Evolutionary conservation across 2,329 filamentous ascomycete genomes (phyloP).

Genomic region (Pyricularia grisea): DNA sequence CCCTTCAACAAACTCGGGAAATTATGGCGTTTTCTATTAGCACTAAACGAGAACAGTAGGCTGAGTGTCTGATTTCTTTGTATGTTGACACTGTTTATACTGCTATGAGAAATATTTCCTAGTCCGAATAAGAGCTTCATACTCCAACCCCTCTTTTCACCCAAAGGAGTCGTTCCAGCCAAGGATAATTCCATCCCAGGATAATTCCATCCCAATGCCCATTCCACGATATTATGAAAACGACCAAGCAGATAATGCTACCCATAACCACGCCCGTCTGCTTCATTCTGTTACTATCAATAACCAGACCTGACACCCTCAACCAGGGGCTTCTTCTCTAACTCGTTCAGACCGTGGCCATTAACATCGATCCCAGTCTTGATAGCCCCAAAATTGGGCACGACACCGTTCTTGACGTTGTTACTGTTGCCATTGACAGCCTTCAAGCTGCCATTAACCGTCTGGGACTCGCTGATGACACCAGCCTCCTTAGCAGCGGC

Average conservation of each 20-base stretch:
- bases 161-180: no score
- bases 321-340: background rate
- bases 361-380: background rate
- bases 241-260: background rate
- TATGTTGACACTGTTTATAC: background rate
- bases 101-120: no score
- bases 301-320: background rate
- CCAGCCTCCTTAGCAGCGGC: constrained; percentile 24
- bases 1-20: background rate
- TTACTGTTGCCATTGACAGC: constrained; percentile 14
- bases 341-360: background rate
- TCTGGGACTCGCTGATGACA: constrained; percentile 26
- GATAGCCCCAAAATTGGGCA: background rate
- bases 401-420: background rate
- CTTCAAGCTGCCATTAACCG: constrained; percentile 23
- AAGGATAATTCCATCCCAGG: no score
- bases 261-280: background rate
- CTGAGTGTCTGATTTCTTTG: background rate
- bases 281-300: background rate
- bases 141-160: background rate
- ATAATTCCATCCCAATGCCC: background rate
- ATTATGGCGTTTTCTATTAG: background rate
- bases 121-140: background rate
- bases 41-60: background rate
- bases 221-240: background rate